Evolutionary conservation across 352 stramenopile species (phyloP), one percentile per base, ranked within the genome.

Genomic region (Pythium rishiriense): DNA sequence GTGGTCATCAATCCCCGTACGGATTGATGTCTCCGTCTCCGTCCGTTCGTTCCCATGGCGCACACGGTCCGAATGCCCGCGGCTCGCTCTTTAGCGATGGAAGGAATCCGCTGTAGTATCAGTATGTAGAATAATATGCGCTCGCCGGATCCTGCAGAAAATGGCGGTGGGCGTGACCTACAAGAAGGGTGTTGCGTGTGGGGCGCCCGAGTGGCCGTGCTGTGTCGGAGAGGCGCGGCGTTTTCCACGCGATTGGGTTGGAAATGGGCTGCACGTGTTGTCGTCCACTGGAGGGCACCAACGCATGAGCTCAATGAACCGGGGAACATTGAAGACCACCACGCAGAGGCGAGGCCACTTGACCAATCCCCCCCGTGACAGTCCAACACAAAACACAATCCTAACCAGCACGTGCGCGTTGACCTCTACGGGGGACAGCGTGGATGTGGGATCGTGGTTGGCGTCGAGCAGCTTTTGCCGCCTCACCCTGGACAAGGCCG

Each of bases 161-260:
- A 43, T 17, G 5, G 37, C 4, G 9, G 6, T 43, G 37, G 37
- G 37, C 19, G 37, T 43, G 37, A 43, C 37, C 37, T 17, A 43
- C 8, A n/a, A n/a, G 14, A 12, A 43, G 6, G 37, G 37, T 43
- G 37, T n/a, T 43, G 10, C 33, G 10, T 39, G 11, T 9, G 33
- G 10, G 33, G 10, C 33, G 33, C 33, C 33, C 33, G 2, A 14
- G 17, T 39, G 33, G 3, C 9, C 33, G 11, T 39, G 33, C 33
- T 39, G 33, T 39, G 33, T 47, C n/a, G 41, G 41, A 49, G 42
- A 49, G 42, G 42, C 42, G 42, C 42, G 42, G 42, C 42, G n/a
- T 9, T 26, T 21, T 43, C 37, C 19, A 39, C 33, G 33, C 33
- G 33, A 39, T 9, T 39, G 17, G 33, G 33, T 39, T 39, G 33